phyloP scores from a whole-genome alignment of 148 eudicot genomes.

The Fagopyrum esculentum region DNA sequence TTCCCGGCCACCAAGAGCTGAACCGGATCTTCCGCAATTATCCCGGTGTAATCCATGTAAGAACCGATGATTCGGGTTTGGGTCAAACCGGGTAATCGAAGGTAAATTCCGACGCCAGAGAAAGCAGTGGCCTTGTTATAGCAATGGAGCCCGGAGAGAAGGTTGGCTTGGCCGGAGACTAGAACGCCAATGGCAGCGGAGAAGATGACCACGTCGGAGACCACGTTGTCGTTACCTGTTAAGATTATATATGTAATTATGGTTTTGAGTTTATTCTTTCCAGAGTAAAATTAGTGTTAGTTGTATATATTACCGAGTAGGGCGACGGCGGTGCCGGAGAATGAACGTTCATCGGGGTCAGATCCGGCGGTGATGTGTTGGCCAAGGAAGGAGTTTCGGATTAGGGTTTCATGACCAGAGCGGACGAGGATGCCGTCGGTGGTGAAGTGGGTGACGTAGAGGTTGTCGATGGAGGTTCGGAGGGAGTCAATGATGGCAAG shows the following conservation, averaged over 20 bases:
- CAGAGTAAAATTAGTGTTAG: too few species aligned
- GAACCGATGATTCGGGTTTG: conserved; percentile 79
- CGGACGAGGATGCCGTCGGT: conserved; percentile 59
- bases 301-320: conserved; percentile 25
- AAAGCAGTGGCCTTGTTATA: conserved; percentile 81
- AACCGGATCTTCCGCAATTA: conserved; percentile 82
- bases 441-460: conserved; percentile 68
- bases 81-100: conserved; percentile 60
- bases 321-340: conserved; percentile 67
- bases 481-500: conserved; percentile 43
- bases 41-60: conserved; percentile 72
- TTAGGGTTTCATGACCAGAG: conserved; percentile 79
- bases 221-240: conserved; percentile 52
- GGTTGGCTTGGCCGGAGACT: conserved; percentile 66
- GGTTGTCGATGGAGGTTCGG: conserved; percentile 62
- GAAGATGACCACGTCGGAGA: conserved; percentile 68
- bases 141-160: conserved; percentile 73
- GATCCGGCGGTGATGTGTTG: conserved; percentile 77
- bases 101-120: conserved; percentile 73
- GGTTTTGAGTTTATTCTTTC: too few species aligned
- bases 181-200: conserved; percentile 63
- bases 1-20: conserved; percentile 54
- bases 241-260: too few species aligned
- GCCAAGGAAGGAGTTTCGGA: conserved; percentile 61
- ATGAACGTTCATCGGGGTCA: conserved; percentile 46